A percentile compares a stretch with the other conserved stretches of the same genome.
These are phyloP conservation scores for Fusarium austroafricanum DNA, from an alignment of 2,329 filamentous ascomycete genomes.

Conservation along the genomic window DNA sequence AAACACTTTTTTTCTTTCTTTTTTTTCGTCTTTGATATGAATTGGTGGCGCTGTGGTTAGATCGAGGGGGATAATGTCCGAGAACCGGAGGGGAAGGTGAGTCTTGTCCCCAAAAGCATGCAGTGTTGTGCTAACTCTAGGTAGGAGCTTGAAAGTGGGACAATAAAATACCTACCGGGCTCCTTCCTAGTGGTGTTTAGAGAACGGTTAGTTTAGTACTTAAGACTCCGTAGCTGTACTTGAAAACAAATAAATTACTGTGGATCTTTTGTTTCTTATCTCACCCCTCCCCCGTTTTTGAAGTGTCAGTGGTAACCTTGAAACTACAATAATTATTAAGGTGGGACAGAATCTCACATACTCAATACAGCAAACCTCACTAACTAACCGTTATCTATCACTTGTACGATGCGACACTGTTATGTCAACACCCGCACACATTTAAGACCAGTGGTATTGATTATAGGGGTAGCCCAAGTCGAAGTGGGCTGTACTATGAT, in stretches of 20 bases:
- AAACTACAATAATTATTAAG: background rate
- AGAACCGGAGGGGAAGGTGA: conserved; percentile 35
- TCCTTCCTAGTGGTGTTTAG: conserved; percentile 2
- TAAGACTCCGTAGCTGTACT: background rate
- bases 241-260: background rate
- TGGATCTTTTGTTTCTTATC: background rate
- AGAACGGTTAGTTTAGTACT: background rate
- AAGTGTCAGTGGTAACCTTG: background rate
- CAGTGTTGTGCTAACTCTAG: conserved; percentile 10
- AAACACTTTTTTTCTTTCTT: conserved; percentile 11
- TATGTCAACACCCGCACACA: conserved; percentile 18
- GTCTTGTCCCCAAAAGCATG: conserved; percentile 17
- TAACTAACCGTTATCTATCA: background rate
- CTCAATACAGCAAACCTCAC: background rate
- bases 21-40: conserved; percentile 16
- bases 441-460: conserved; percentile 21
- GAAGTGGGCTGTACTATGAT: conserved; percentile 16
- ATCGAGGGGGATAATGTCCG: conserved; percentile 28
- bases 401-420: conserved; percentile 15
- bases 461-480: conserved; percentile 2
- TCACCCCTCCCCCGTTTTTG: background rate
- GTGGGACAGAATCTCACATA: background rate
- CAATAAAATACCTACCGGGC: background rate
- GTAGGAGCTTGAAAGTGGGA: conserved; percentile 17
- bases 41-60: conserved; percentile 31